Conservation (phyloP, 164 flowering plant genomes). For the Echeveria elegans region DNA sequence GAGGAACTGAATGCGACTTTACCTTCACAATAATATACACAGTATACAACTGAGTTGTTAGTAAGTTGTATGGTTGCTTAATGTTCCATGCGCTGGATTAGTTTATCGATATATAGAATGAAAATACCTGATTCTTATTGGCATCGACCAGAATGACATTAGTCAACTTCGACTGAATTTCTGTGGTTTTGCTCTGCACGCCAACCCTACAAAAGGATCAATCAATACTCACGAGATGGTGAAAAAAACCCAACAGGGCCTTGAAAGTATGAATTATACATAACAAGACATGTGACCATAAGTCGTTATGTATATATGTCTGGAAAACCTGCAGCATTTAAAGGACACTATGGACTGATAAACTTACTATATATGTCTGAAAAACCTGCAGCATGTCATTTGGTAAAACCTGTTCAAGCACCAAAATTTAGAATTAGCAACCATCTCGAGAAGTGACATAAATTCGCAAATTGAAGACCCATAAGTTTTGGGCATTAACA, state of each 20-base stretch:
- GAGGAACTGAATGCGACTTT: slow-evolving; percentile 65
- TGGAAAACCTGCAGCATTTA: background rate
- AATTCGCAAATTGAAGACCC: background rate
- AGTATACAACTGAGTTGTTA: background rate
- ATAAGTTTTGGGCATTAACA: slow-evolving; percentile 76
- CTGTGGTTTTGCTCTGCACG: slow-evolving; percentile 71
- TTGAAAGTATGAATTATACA: background rate
- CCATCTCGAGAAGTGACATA: background rate
- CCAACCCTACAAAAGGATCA: slow-evolving; percentile 59
- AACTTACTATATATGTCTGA: slow-evolving; percentile 91
- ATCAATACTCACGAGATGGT: slow-evolving; percentile 8
- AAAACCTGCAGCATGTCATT: slow-evolving; percentile 98
- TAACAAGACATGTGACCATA: background rate
- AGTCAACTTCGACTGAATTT: slow-evolving; percentile 75
- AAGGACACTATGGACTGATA: background rate
- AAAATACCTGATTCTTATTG: slow-evolving; percentile 77
- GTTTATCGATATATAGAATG: background rate
- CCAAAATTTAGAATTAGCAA: background rate
- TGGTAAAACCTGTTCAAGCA: slow-evolving; percentile 69
- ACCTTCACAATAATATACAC: slow-evolving; percentile 35
- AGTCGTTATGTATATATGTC: background rate
- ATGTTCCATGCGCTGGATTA: background rate
- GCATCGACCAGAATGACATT: slow-evolving; percentile 76
- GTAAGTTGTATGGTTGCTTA: background rate
- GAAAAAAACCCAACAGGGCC: background rate